These are phyloP conservation scores for Senna siamea DNA, from an alignment of 306 rosid genomes.

Conservation along the genomic window DNA sequence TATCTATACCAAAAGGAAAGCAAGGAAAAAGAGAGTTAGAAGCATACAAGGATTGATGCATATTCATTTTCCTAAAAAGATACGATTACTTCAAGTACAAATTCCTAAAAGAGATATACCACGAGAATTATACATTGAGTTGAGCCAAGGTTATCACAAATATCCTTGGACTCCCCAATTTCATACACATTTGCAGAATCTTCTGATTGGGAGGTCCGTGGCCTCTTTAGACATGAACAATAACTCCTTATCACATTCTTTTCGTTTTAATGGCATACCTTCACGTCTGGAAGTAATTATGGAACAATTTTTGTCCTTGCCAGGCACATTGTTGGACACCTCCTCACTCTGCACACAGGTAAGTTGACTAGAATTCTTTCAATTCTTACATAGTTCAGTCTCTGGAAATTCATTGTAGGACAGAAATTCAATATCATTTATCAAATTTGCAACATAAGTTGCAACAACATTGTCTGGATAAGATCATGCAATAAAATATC, in stretches of 20 bases:
- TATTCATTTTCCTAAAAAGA: not conserved
- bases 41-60: not conserved
- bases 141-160: slow-evolving; percentile 44
- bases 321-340: slow-evolving; percentile 34
- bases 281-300: slow-evolving; percentile 2
- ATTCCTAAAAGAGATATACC: slow-evolving; percentile 40
- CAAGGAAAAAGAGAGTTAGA: no score
- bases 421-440: slow-evolving; percentile 36
- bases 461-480: slow-evolving; percentile 26
- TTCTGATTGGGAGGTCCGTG: no score
- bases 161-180: slow-evolving; percentile 42
- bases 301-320: slow-evolving; percentile 37
- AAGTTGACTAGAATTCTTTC: slow-evolving; percentile 37
- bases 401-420: slow-evolving; percentile 35
- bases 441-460: slow-evolving; percentile 41
- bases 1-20: slow-evolving; percentile 43
- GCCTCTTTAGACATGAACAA: no score
- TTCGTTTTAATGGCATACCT: slow-evolving; percentile 44
- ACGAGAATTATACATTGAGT: slow-evolving; percentile 42
- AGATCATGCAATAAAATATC: not conserved
- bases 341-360: slow-evolving; percentile 33
- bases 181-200: slow-evolving; percentile 37
- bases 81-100: not conserved
- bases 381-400: slow-evolving; percentile 37
- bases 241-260: slow-evolving; percentile 45